Conservation (phyloP, 331 rosid genomes). For the Pyracantha coccinea region DNA sequence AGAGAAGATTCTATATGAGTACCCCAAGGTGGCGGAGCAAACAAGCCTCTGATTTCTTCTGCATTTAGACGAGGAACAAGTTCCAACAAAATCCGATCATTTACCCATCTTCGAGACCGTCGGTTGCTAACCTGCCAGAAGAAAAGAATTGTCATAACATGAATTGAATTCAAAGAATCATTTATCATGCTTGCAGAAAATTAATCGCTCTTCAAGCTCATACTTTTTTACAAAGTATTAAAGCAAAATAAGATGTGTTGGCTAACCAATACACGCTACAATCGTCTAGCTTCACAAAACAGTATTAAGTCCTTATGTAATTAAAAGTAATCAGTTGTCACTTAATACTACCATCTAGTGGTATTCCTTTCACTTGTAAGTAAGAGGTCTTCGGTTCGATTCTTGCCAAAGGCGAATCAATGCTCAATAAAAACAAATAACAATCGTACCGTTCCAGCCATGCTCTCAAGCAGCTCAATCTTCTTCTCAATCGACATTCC, state of each 20-base stretch:
- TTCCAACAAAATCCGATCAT: conserved; percentile 85
- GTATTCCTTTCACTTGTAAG: no score
- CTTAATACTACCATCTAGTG: background rate
- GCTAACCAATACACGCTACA: background rate
- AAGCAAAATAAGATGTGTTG: background rate
- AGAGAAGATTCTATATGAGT: conserved; percentile 9
- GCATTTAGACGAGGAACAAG: conserved; percentile 82
- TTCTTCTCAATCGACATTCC: conserved; percentile 80
- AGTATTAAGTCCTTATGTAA: background rate
- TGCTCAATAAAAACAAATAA: background rate
- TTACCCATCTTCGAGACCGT: conserved; percentile 82
- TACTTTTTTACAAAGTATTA: no score
- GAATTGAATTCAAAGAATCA: no score
- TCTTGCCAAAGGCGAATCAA: background rate
- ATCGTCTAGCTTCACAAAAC: background rate
- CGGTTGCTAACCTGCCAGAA: conserved; percentile 72
- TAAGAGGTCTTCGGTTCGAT: no score
- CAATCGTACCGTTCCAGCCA: conserved; percentile 59
- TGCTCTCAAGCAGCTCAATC: conserved; percentile 70
- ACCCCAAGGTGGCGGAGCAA: conserved; percentile 99
- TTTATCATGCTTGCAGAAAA: no score
- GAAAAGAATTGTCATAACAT: background rate
- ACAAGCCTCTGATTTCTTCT: conserved; percentile 87
- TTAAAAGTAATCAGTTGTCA: background rate
- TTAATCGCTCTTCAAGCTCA: no score